These are phyloP conservation scores for Spergularia bocconei DNA, from an alignment of 148 eudicot species.

Conservation along the genomic window DNA sequence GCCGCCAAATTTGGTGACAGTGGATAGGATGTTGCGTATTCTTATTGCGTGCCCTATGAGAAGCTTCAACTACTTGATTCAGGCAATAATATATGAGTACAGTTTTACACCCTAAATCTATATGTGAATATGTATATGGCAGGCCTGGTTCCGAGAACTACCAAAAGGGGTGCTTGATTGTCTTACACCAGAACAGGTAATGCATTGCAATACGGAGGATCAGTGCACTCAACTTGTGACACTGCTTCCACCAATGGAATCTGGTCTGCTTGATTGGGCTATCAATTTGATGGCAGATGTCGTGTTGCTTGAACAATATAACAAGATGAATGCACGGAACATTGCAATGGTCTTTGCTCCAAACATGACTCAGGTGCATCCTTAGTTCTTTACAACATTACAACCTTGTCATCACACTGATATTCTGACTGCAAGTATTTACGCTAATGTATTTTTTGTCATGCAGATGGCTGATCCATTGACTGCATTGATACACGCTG, in stretches of 20 bases:
- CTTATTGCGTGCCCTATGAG: neutral
- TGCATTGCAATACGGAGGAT: slow-evolving; percentile 84
- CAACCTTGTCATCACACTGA: neutral
- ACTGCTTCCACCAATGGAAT: slow-evolving; percentile 71
- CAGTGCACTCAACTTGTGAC: slow-evolving; percentile 58
- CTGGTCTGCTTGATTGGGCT: slow-evolving; percentile 87
- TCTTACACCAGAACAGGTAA: slow-evolving; percentile 75
- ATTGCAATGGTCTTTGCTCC: slow-evolving; percentile 98
- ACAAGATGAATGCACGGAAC: slow-evolving; percentile 93
- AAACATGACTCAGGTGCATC: slow-evolving; percentile 87
- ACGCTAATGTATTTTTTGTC: neutral
- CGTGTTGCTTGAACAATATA: slow-evolving; percentile 54
- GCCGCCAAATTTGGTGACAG: too few relatives aligned
- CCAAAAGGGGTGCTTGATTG: slow-evolving; percentile 85
- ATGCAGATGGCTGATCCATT: slow-evolving; percentile 94
- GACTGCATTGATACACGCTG: slow-evolving; percentile 89
- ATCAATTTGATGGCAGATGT: slow-evolving; percentile 90
- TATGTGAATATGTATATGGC: neutral
- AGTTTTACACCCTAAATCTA: neutral
- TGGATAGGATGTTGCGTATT: too few relatives aligned
- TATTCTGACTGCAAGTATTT: neutral
- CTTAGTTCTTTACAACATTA: neutral
- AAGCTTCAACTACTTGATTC: neutral
- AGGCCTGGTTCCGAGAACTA: slow-evolving; percentile 97
- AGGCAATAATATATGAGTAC: neutral